Evolutionary conservation across 2,329 filamentous ascomycete species (phyloP), one percentile per base, ranked within the genome.

Genomic region (Zopfia rhizophila): DNA sequence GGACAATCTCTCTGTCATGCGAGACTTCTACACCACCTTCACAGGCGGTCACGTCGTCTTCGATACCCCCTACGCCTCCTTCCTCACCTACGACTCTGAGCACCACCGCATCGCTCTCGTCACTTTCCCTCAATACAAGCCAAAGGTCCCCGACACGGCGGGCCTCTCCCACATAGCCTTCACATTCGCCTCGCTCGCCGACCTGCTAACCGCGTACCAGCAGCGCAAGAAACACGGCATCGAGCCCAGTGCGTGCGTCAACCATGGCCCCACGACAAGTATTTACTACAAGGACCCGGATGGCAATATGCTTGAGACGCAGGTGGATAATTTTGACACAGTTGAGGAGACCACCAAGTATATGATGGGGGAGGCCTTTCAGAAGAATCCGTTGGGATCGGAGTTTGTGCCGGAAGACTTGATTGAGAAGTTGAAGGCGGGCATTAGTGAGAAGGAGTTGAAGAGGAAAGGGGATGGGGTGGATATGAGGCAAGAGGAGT

Each of bases 201-300:
- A 74, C 6, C 64, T 78, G 6, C 18, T 67, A 5, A 42, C 55
- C 3, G 61, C 72, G 4, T 79, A 78, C 54, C 48, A 51, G 18
- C 64, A 73, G 48, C 63, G 71, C 14, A 73, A 72, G 48, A 54
- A 53, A 0, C 45, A 55, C 4, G 72, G 70, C 1, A 73, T 78
- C 30, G 11, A 58, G 21, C 78, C 78, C 0, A 22, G 66, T 3
- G 78, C 74, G 74, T 70, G 60, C 45, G 66, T 78, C 23, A 78
- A 81, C 55, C 78, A 81, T 55, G 78, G 78, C 3, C 66, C 69
- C 1, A 80, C 74, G 2, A 76, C 68, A 0, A 74, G 69, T 52
- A 73, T 80, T 25, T 80, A 81, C 58, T 80, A 80, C 55, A 46
- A 51, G 6, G 78, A 81, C 55, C 78, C 77, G 4, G 77, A 81